Evolutionary conservation across 2,329 filamentous ascomycete species (phyloP).

Genomic region (Colletotrichum ledebouriae): DNA sequence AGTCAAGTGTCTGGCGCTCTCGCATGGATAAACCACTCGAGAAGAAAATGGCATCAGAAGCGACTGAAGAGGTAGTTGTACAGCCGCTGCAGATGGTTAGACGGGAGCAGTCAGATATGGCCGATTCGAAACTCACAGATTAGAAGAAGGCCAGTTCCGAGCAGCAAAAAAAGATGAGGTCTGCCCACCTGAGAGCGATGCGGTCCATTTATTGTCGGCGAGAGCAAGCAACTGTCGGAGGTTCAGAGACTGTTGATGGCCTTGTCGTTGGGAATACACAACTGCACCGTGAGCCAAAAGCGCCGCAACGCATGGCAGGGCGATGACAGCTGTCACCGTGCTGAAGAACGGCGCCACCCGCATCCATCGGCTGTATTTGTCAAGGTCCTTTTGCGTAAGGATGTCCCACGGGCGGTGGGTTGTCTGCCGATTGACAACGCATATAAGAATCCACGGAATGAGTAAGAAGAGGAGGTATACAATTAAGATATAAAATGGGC

Average conservation of each 20-base stretch:
- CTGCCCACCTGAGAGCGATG: conserved; percentile 24
- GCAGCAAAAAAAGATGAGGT: conserved; percentile 27
- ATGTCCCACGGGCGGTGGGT: conserved; percentile 30
- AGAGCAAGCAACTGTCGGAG: conserved; percentile 38
- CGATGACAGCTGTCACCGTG: conserved; percentile 35
- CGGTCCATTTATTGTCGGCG: conserved; percentile 38
- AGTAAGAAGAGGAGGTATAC: conserved; percentile 35
- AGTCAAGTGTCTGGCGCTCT: conserved; percentile 15
- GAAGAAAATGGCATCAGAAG: conserved; percentile 31
- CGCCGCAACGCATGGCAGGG: conserved; percentile 37
- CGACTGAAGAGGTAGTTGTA: conserved; percentile 36
- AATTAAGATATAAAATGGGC: conserved; percentile 37
- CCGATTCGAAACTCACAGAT: conserved; percentile 18
- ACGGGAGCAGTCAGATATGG: neutral
- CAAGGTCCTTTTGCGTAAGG: conserved; percentile 32
- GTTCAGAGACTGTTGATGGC: conserved; percentile 29
- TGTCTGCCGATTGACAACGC: conserved; percentile 31
- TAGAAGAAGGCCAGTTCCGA: conserved; percentile 30
- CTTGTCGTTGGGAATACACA: conserved; percentile 36
- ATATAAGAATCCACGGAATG: conserved; percentile 36
- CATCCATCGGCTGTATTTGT: conserved; percentile 34
- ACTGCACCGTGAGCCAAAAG: conserved; percentile 39
- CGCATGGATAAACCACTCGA: conserved; percentile 34
- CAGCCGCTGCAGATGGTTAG: conserved; percentile 25
- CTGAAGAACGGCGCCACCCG: conserved; percentile 29